Conservation (phyloP, 2,329 filamentous ascomycete genomes). For the Aspergillus pseudonomiae region DNA sequence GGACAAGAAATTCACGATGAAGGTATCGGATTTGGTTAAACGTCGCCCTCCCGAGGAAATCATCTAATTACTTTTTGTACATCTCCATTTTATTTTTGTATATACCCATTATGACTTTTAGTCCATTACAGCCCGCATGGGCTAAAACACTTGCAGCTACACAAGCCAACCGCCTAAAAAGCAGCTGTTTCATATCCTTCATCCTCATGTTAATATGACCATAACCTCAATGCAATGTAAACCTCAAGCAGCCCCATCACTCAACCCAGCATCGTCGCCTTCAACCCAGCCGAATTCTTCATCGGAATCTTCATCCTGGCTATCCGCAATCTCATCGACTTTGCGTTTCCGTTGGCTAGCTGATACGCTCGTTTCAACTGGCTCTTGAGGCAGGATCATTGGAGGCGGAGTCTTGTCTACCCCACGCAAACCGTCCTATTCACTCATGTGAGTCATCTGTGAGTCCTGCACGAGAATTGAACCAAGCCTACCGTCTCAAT, state of each 20-base stretch:
- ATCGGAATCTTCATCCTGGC: conserved; percentile 46
- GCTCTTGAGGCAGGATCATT: conserved; percentile 9
- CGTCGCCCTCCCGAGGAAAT: conserved; percentile 7
- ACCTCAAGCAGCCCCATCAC: conserved; percentile 5
- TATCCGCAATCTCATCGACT: conserved; percentile 47
- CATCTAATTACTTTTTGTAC: not conserved
- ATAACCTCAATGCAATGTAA: not conserved
- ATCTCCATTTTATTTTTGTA: not conserved
- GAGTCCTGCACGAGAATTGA: not conserved
- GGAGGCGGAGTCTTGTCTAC: conserved; percentile 13
- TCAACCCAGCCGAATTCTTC: conserved; percentile 35
- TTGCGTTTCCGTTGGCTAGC: conserved; percentile 44
- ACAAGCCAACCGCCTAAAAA: not conserved
- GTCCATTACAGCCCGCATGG: not conserved
- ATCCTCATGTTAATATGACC: no score
- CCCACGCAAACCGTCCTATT: conserved; percentile 20
- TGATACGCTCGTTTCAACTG: conserved; percentile 9
- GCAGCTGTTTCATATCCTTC: not conserved
- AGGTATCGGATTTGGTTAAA: conserved; percentile 28
- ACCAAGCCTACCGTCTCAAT: conserved; percentile 39
- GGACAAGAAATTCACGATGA: conserved; percentile 26
- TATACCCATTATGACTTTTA: not conserved
- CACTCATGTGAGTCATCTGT: not conserved
- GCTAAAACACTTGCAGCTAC: not conserved
- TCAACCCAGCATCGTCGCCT: conserved; percentile 20